Conservation (phyloP, 352 stramenopile genomes). For the Globisporangium acanthophoron region DNA sequence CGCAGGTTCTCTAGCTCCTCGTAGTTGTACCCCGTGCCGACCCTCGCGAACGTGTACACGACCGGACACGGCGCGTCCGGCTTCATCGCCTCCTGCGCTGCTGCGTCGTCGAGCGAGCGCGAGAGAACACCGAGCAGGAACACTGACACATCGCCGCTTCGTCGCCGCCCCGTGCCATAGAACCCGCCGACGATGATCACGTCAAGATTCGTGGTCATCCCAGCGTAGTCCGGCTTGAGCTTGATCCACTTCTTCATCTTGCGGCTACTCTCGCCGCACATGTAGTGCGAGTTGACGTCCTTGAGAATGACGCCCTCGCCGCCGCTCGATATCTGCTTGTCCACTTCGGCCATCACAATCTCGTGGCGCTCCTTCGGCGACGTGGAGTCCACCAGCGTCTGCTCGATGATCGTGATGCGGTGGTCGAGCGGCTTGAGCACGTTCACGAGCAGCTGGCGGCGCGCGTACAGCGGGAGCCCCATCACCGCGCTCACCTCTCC, state of each 20-base stretch:
- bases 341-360: constrained; percentile 75
- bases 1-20: constrained; percentile 73
- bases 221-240: constrained; percentile 83
- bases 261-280: constrained; percentile 77
- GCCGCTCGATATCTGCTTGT: constrained; percentile 63
- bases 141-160: constrained; percentile 77
- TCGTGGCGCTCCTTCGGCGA: constrained; percentile 76
- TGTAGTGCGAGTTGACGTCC: constrained; percentile 83
- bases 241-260: constrained; percentile 85
- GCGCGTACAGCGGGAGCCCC: constrained; percentile 59
- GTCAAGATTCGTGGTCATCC: constrained; percentile 81
- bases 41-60: constrained; percentile 76
- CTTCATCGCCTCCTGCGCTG: constrained; percentile 40
- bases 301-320: constrained; percentile 83
- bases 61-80: constrained; percentile 41
- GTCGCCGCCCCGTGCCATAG: constrained; percentile 68
- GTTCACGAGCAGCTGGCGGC: constrained; percentile 53
- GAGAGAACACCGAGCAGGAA: constrained; percentile 72
- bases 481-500: constrained; percentile 60
- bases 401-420: constrained; percentile 73
- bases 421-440: constrained; percentile 69
- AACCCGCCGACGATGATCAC: constrained; percentile 77
- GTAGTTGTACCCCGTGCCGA: constrained; percentile 81
- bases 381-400: constrained; percentile 71
- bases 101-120: constrained; percentile 46